These are phyloP conservation scores for Malus asiatica DNA, from an alignment of 306 rosid genomes.

Conservation along the genomic window DNA sequence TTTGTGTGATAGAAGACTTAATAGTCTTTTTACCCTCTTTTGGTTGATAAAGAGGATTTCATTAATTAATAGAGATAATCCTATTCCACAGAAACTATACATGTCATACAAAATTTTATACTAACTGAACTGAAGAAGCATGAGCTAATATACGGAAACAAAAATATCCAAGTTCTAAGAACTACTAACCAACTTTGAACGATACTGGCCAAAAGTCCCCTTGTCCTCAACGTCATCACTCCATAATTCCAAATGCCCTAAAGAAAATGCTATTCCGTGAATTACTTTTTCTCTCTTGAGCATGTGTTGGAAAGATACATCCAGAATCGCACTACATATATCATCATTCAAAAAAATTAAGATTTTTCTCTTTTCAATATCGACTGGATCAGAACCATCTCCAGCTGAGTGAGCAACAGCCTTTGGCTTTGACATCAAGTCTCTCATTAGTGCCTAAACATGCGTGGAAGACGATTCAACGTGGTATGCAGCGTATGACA, in stretches of 20 bases:
- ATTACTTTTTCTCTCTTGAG: slow-evolving; percentile 78
- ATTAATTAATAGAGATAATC: too few species aligned
- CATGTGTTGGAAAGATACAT: slow-evolving; percentile 73
- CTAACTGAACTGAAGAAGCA: not conserved
- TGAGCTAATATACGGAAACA: not conserved
- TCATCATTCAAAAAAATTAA: slow-evolving; percentile 61
- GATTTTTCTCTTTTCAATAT: slow-evolving; percentile 43
- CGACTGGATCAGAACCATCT: slow-evolving; percentile 48
- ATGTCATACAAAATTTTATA: not conserved
- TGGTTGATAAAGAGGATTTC: too few species aligned
- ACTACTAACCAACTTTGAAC: slow-evolving; percentile 68
- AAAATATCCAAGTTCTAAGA: slow-evolving; percentile 5
- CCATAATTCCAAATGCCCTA: slow-evolving; percentile 88
- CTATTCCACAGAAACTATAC: too few species aligned
- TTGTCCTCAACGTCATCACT: slow-evolving; percentile 62
- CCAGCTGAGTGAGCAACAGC: slow-evolving; percentile 37
- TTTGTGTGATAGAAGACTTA: too few species aligned
- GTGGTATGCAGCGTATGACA: slow-evolving; percentile 5
- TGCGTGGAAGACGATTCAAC: slow-evolving; percentile 12
- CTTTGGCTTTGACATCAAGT: slow-evolving; percentile 73
- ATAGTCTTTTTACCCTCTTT: too few species aligned
- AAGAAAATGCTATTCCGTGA: slow-evolving; percentile 40
- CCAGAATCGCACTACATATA: slow-evolving; percentile 56
- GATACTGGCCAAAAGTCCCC: slow-evolving; percentile 85
- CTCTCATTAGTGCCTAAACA: slow-evolving; percentile 73